phyloP scores from a whole-genome alignment of 2,329 filamentous ascomycete species.

The Pestalotiopsis sp. region DNA sequence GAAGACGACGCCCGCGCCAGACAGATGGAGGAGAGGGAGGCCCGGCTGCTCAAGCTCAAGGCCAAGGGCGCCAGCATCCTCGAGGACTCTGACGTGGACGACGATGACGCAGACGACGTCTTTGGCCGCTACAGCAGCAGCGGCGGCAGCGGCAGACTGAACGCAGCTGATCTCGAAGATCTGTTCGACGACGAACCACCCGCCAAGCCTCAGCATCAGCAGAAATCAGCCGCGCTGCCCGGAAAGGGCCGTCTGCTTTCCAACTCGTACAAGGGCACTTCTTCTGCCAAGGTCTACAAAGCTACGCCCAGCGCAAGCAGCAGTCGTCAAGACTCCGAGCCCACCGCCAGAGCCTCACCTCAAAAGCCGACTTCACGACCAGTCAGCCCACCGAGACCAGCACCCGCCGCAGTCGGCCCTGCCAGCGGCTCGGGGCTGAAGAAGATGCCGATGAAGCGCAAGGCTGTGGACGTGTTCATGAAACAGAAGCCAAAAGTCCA shows the following conservation, averaged over 20 bases:
- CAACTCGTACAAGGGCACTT: not conserved
- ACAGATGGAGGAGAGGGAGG: slow-evolving; percentile 38
- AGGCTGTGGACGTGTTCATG: slow-evolving; percentile 52
- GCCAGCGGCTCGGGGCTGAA: slow-evolving; percentile 14
- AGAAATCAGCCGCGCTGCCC: slow-evolving; percentile 7
- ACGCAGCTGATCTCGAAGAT: slow-evolving; percentile 24
- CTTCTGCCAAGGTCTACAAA: not conserved
- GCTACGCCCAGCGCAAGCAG: not conserved
- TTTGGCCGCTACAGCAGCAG: not conserved
- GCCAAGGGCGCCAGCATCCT: slow-evolving; percentile 36
- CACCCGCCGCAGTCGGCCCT: slow-evolving; percentile 12
- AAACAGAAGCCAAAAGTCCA: slow-evolving; percentile 41
- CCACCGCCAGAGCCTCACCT: not conserved
- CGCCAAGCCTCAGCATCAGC: slow-evolving; percentile 10
- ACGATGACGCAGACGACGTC: slow-evolving; percentile 21
- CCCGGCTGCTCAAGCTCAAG: slow-evolving; percentile 36
- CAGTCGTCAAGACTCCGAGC: not conserved
- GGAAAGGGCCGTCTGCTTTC: slow-evolving; percentile 6
- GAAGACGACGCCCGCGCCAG: slow-evolving; percentile 18
- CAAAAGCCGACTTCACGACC: not conserved
- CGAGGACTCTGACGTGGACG: slow-evolving; percentile 38
- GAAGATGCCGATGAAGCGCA: slow-evolving; percentile 39
- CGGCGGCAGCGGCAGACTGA: slow-evolving; percentile 17
- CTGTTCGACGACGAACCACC: slow-evolving; percentile 18
- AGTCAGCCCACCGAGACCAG: slow-evolving; percentile 11